Percentiles rank a stretch among this genome's conserved stretches.
These are phyloP conservation scores for Trichoderma asperelloides DNA, from an alignment of 495 filamentous ascomycete genomes.

Conservation along the genomic window DNA sequence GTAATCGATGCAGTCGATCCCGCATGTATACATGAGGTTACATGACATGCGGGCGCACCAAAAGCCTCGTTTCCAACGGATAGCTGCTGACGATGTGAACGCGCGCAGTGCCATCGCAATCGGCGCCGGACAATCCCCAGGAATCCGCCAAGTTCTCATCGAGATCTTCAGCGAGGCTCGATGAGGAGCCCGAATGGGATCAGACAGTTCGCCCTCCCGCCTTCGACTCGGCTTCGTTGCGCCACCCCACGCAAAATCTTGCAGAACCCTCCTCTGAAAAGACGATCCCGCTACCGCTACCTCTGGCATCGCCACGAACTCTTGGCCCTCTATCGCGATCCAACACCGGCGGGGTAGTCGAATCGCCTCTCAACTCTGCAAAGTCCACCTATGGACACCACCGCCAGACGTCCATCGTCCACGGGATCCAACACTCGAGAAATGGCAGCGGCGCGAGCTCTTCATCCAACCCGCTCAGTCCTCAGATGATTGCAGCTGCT, in stretches of 20 bases:
- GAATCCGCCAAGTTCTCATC: slow-evolving; percentile 37
- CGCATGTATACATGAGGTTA: background rate
- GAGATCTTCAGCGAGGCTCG: slow-evolving; percentile 32
- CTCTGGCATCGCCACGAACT: slow-evolving; percentile 20
- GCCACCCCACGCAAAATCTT: slow-evolving; percentile 35
- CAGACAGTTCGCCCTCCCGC: slow-evolving; percentile 31
- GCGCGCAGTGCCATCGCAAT: slow-evolving; percentile 40
- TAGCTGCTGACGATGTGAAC: background rate
- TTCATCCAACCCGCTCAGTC: slow-evolving; percentile 69
- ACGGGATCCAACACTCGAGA: slow-evolving; percentile 88
- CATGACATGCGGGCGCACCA: background rate
- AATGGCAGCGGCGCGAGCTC: slow-evolving; percentile 60
- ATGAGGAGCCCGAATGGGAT: slow-evolving; percentile 35
- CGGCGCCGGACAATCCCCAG: slow-evolving; percentile 37
- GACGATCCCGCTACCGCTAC: slow-evolving; percentile 22
- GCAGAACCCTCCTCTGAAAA: slow-evolving; percentile 43
- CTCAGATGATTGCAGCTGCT: slow-evolving; percentile 69
- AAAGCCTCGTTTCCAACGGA: background rate
- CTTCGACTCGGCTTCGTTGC: slow-evolving; percentile 20
- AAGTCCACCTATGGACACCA: slow-evolving; percentile 71
- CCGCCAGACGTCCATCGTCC: slow-evolving; percentile 87
- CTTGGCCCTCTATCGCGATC: slow-evolving; percentile 31
- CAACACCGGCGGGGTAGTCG: slow-evolving; percentile 54
- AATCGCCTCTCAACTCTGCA: slow-evolving; percentile 17
- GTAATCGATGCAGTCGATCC: background rate